Evolutionary conservation across 1,284 basidiomycete species (phyloP).

Genomic region (Rhodofomes roseus): DNA sequence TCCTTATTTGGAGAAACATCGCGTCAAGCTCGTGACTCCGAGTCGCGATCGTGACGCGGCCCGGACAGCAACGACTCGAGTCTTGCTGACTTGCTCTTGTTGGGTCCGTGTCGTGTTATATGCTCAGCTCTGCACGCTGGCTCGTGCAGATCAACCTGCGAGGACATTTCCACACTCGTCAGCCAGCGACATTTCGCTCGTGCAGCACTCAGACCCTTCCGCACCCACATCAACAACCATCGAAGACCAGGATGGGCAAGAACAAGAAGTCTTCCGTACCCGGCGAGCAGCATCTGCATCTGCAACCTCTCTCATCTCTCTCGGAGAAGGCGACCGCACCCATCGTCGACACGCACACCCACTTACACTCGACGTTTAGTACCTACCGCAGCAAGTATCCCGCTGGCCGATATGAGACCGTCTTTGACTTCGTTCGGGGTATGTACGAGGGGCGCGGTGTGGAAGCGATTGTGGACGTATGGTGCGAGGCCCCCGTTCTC

Average conservation of each 20-base stretch:
- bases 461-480: slow-evolving; percentile 73
- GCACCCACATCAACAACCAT: too few relatives aligned
- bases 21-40: too few relatives aligned
- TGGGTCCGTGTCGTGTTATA: too few relatives aligned
- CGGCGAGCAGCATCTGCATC: slow-evolving; percentile 23
- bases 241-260: slow-evolving; percentile 27
- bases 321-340: slow-evolving; percentile 21
- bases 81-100: too few relatives aligned
- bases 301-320: slow-evolving; percentile 23
- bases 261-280: slow-evolving; percentile 27
- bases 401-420: slow-evolving; percentile 42
- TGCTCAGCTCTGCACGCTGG: too few relatives aligned
- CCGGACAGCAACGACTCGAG: too few relatives aligned
- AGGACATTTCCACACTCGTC: too few relatives aligned
- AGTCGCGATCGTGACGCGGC: too few relatives aligned
- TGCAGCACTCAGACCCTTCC: too few relatives aligned
- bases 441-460: slow-evolving; percentile 57
- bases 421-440: slow-evolving; percentile 63
- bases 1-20: too few relatives aligned
- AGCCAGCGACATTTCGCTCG: too few relatives aligned
- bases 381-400: slow-evolving; percentile 59
- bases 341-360: slow-evolving; percentile 79
- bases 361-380: slow-evolving; percentile 67
- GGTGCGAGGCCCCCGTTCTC: slow-evolving; percentile 73
- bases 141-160: too few relatives aligned